Evolutionary conservation across 108 stramenopile genomes (phyloP), one percentile per base, ranked within the genome.

Genomic region (Mayamaea pseudoterrestris): DNA sequence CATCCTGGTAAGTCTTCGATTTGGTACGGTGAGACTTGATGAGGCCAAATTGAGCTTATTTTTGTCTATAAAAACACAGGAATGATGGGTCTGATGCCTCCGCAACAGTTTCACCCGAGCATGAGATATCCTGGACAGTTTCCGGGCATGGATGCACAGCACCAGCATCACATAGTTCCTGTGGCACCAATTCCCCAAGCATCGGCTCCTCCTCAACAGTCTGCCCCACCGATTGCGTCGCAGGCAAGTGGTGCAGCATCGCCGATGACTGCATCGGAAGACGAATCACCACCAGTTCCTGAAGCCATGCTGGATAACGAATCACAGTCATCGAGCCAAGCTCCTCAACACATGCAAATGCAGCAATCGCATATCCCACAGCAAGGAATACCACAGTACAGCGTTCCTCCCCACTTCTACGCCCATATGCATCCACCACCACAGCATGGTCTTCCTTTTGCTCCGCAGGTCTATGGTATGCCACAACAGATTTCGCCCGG

Each of bases 31-130:
- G 32, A 27, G 23, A 17, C 27, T 18, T 13, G 36, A 35, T 30
- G 32, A 25, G 22, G 27, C 27, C 35, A 36, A 40, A 39, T 56
- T 30, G 41, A 54, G 6, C 17, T 37, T 18, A 14, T 43, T 37
- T 22, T 25, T 40, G 49, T 18, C 56, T 28, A 30, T 27, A 1
- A 26, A 7, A 26, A 34, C 5, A 8, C 41, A 84, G 82, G 73
- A 8, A 84, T 84, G 79, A 74, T 86, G 72, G 66, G 65, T 30
- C 63, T 85, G 66, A 78, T 78, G 74, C 61, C 61, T 27, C 65
- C 65, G 12, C 81, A 66, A 58, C 37, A 39, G 37, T 69, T n/a
- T n/a, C n/a, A 60, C 35, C 55, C 58, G 0, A 68, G 65, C 24
- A 73, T 78, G 71, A 58, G 73, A 11, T 57, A 63, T 24, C 73